These are phyloP conservation scores for Spiraea crenata DNA, from an alignment of 331 rosid species.

Conservation along the genomic window DNA sequence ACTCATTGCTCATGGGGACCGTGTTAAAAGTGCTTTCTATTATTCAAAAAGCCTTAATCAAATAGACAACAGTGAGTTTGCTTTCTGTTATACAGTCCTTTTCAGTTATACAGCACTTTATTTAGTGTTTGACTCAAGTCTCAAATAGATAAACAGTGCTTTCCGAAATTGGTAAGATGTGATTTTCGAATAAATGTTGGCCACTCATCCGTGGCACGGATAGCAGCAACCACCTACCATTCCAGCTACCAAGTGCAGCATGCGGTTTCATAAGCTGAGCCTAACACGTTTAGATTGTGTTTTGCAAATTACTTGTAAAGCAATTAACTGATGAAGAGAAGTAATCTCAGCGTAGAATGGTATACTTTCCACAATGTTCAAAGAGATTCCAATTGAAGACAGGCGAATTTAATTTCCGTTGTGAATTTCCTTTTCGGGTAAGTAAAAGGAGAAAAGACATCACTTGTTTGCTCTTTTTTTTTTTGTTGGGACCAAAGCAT, in stretches of 20 bases:
- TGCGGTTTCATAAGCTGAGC: no score
- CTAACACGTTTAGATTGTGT: no score
- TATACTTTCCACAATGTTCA: no score
- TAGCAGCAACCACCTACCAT: no score
- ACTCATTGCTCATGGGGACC: not conserved
- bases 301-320: no score
- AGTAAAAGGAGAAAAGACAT: not conserved
- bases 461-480: not conserved
- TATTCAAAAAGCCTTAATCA: not conserved
- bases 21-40: not conserved
- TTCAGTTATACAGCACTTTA: not conserved
- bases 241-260: no score
- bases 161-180: not conserved
- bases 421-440: not conserved
- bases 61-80: no score
- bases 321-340: no score
- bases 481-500: not conserved
- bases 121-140: not conserved
- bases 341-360: no score
- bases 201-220: no score
- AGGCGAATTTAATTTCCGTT: no score
- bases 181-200: not conserved
- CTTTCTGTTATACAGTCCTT: not conserved
- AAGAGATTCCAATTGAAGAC: no score
- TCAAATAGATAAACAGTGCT: not conserved